Evolutionary conservation across 2,329 filamentous ascomycete genomes (phyloP).

Genomic region (Fusarium burgessii): DNA sequence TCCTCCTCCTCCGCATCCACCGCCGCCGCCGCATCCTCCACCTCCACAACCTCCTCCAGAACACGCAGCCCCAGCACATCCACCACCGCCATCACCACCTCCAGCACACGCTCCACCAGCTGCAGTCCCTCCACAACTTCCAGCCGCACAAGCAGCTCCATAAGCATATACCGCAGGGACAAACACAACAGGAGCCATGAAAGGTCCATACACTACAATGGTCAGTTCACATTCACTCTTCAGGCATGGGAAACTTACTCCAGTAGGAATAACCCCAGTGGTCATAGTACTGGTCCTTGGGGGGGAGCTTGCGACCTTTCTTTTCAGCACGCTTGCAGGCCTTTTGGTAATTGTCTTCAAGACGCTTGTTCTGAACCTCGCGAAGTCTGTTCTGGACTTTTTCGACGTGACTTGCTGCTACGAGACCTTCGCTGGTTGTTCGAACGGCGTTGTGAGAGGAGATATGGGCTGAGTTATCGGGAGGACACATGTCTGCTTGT

Average conservation of each 20-base stretch:
- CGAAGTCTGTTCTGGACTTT: conserved; percentile 27
- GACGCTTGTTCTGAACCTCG: conserved; percentile 43
- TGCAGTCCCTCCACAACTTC: conserved; percentile 62
- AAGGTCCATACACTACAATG: conserved; percentile 58
- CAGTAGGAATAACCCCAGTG: conserved; percentile 67
- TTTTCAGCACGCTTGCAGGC: conserved; percentile 62
- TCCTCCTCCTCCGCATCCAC: background rate
- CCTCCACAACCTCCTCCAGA: background rate
- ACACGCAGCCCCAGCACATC: conserved; percentile 3
- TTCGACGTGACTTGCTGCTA: conserved; percentile 9
- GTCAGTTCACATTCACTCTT: fast-evolving
- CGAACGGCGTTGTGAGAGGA: conserved; percentile 77
- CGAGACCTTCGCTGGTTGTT: conserved; percentile 2
- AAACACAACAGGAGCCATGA: conserved; percentile 57
- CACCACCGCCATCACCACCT: conserved; percentile 29
- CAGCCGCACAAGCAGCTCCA: conserved; percentile 53
- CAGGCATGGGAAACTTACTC: conserved; percentile 33
- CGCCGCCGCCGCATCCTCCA: background rate
- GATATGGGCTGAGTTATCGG: conserved; percentile 74
- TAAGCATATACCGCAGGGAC: conserved; percentile 57
- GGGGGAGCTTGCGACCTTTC: conserved; percentile 62
- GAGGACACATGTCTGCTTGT: conserved; percentile 61
- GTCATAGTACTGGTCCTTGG: conserved; percentile 61
- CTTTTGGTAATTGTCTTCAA: conserved; percentile 69
- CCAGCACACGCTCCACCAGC: conserved; percentile 54